These are phyloP conservation scores for Zopfochytrium polystomum DNA, from an alignment of 371 early-diverging fungal species.

Conservation along the genomic window DNA sequence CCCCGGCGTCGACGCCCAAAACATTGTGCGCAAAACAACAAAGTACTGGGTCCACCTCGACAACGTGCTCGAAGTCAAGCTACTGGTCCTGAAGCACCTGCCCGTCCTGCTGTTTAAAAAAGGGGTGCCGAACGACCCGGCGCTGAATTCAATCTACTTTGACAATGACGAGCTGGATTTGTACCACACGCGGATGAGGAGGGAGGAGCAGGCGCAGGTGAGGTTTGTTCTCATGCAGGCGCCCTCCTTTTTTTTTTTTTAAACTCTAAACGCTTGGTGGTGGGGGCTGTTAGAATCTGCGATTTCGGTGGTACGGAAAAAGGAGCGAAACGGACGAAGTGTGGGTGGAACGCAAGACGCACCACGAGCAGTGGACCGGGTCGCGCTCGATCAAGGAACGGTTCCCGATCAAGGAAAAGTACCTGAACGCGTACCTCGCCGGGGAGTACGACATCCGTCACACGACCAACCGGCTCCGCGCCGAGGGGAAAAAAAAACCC, in stretches of 20 bases:
- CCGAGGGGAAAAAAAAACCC: conserved; percentile 39
- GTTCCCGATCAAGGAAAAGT: conserved; percentile 51
- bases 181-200: conserved; percentile 48
- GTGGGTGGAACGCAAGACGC: conserved; percentile 57
- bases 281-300: conserved; percentile 32
- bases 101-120: conserved; percentile 56
- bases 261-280: no score
- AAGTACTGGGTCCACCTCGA: conserved; percentile 62
- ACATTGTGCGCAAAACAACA: conserved; percentile 45
- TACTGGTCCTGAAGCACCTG: conserved; percentile 51
- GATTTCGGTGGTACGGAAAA: conserved; percentile 53
- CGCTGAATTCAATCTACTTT: conserved; percentile 55
- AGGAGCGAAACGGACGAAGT: conserved; percentile 35
- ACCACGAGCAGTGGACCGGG: conserved; percentile 56
- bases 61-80: conserved; percentile 51
- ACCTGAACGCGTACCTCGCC: conserved; percentile 43
- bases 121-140: conserved; percentile 45
- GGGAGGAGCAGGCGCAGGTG: conserved; percentile 50
- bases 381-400: conserved; percentile 50
- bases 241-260: background rate
- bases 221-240: background rate
- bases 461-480: conserved; percentile 31
- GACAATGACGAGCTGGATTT: conserved; percentile 49
- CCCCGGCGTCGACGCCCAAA: conserved; percentile 32
- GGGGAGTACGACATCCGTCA: conserved; percentile 42